phyloP scores from a whole-genome alignment of 2,329 filamentous ascomycete genomes.

The Aureobasidium mangrovei region DNA sequence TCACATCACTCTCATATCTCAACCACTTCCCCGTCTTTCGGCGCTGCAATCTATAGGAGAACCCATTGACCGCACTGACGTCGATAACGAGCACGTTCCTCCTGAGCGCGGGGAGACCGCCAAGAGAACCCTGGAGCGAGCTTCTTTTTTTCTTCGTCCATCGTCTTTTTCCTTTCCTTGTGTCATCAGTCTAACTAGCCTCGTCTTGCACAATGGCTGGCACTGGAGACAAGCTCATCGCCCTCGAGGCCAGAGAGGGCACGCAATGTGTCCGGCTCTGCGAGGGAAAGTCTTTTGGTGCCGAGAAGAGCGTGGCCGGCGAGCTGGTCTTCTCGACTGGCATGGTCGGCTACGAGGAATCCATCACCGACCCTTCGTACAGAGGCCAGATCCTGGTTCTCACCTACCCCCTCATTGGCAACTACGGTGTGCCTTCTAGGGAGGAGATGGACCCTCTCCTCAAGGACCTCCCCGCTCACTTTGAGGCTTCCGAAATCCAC shows the following conservation, averaged over 20 bases:
- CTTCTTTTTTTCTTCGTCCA: constrained; percentile 1
- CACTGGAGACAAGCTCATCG: constrained; percentile 44
- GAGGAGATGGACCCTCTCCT: constrained; percentile 78
- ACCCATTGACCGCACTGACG: not conserved
- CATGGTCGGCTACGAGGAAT: constrained; percentile 98
- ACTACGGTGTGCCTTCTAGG: constrained; percentile 91
- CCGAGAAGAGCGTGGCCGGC: constrained; percentile 85
- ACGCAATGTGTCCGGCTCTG: constrained; percentile 52
- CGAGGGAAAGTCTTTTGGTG: constrained; percentile 94
- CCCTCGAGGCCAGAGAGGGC: constrained; percentile 89
- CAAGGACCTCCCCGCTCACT: constrained; percentile 78
- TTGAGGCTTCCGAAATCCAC: constrained; percentile 88
- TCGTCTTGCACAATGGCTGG: constrained; percentile 16
- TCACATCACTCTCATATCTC: not conserved
- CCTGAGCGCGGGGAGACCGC: constrained; percentile 1
- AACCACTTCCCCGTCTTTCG: not conserved
- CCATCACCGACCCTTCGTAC: constrained; percentile 78
- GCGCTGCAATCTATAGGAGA: not conserved
- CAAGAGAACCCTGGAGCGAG: constrained; percentile 9
- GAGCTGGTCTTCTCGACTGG: constrained; percentile 99
- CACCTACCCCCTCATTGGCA: constrained; percentile 90
- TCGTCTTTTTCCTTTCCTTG: constrained; percentile 11
- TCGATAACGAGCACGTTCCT: not conserved
- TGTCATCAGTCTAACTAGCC: constrained; percentile 12
- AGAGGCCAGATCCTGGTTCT: constrained; percentile 91